phyloP scores from a whole-genome alignment of 2,329 filamentous ascomycete species.

The Trichoderma sp. region DNA sequence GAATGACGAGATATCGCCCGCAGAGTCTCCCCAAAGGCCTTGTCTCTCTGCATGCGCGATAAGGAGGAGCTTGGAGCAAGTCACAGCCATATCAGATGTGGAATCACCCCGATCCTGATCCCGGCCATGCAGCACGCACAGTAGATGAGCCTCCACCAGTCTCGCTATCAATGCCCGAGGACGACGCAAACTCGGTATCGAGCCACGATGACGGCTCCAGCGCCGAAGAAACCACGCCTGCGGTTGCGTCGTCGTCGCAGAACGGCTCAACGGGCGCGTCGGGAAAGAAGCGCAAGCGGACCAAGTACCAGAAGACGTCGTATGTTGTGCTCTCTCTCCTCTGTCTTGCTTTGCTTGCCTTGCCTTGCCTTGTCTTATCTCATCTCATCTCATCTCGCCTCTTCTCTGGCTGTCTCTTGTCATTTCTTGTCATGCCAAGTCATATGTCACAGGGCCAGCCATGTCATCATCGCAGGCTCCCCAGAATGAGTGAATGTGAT shows the following conservation, averaged over 20 bases:
- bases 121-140: slow-evolving; percentile 25
- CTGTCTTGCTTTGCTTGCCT: not conserved
- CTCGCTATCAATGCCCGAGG: slow-evolving; percentile 32
- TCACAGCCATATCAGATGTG: slow-evolving; percentile 25
- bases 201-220: slow-evolving; percentile 39
- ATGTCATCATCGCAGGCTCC: not conserved
- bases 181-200: slow-evolving; percentile 36
- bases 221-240: slow-evolving; percentile 32
- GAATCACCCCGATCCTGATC: slow-evolving; percentile 23
- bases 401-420: not conserved
- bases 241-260: slow-evolving; percentile 21
- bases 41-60: slow-evolving; percentile 6
- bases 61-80: not conserved
- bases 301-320: slow-evolving; percentile 44
- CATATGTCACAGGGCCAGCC: too few species aligned
- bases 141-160: slow-evolving; percentile 20
- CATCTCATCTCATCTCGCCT: not conserved
- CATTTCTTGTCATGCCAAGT: not conserved
- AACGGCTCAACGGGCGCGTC: slow-evolving; percentile 28
- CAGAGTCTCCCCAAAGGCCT: not conserved
- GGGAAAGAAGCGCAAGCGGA: slow-evolving; percentile 39
- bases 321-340: slow-evolving; percentile 27
- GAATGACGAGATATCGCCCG: slow-evolving; percentile 11
- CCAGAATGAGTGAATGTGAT: slow-evolving; percentile 1
- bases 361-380: not conserved